Percentiles rank a stretch among this genome's conserved stretches.
Evolutionary conservation across 129 eudicot species (phyloP).

Genomic region (Flaveria ramosissima): DNA sequence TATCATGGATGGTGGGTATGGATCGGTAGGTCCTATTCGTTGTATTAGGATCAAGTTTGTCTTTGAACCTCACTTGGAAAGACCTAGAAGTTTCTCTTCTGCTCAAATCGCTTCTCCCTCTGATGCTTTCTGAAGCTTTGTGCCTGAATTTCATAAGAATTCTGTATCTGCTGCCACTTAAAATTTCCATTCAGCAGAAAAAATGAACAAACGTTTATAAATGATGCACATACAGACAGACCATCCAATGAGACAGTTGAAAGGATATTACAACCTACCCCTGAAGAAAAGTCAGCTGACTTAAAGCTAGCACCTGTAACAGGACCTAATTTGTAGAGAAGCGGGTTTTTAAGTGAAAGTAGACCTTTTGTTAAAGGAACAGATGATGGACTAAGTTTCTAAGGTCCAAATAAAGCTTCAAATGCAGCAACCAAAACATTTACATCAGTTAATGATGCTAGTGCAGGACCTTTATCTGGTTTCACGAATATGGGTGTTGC

Average conservation of each 20-base stretch:
- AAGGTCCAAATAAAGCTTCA: constrained; percentile 25
- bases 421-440: constrained; percentile 33
- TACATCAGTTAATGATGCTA: constrained; percentile 32
- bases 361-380: constrained; percentile 32
- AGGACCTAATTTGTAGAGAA: constrained; percentile 18
- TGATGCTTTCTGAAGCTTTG: constrained; percentile 44
- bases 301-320: constrained; percentile 40
- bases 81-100: constrained; percentile 45
- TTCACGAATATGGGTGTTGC: constrained; percentile 31
- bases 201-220: constrained; percentile 34
- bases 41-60: constrained; percentile 51
- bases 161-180: constrained; percentile 38
- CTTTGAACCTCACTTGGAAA: constrained; percentile 52
- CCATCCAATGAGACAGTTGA: constrained; percentile 53
- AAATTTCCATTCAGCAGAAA: constrained; percentile 32
- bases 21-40: constrained; percentile 85
- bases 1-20: constrained; percentile 44
- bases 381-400: constrained; percentile 25
- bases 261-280: constrained; percentile 67
- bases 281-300: constrained; percentile 71
- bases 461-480: constrained; percentile 35
- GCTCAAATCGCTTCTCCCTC: constrained; percentile 40
- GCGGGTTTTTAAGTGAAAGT: background rate
- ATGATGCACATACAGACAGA: constrained; percentile 29
- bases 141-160: constrained; percentile 49